These are phyloP conservation scores for Mycena kentingensis DNA, from an alignment of 768 basidiomycete species.

Conservation along the genomic window DNA sequence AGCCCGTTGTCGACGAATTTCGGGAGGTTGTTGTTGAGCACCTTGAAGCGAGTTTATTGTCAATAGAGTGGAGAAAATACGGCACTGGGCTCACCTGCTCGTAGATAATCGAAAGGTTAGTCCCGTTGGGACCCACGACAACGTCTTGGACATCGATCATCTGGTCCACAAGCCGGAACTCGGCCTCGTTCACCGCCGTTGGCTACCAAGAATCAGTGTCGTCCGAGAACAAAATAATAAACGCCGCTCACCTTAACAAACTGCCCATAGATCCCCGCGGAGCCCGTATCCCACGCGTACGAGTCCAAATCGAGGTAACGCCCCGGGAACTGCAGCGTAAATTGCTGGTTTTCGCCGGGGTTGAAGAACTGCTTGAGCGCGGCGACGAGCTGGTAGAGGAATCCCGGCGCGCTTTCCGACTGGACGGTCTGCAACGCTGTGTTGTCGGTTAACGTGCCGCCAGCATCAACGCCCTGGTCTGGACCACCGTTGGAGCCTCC, in stretches of 20 bases:
- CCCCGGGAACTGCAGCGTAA: constrained; percentile 33
- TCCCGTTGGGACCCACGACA: constrained; percentile 29
- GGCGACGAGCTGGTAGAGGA: constrained; percentile 10
- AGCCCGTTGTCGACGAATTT: constrained; percentile 18
- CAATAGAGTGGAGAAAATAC: neutral
- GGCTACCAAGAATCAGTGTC: too few species aligned
- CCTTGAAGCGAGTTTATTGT: neutral
- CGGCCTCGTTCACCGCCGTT: constrained; percentile 30
- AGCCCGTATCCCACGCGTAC: constrained; percentile 29
- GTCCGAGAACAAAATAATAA: too few species aligned
- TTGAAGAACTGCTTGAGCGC: constrained; percentile 25
- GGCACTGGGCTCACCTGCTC: constrained; percentile 22
- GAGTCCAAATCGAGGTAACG: constrained; percentile 25
- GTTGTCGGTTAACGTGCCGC: neutral
- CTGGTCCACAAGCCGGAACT: constrained; percentile 32
- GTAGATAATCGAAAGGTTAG: constrained; percentile 31
- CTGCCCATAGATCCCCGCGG: constrained; percentile 29
- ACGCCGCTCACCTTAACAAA: too few species aligned
- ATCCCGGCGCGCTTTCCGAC: neutral
- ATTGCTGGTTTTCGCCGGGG: constrained; percentile 28
- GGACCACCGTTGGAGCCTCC: neutral
- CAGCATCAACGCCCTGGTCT: neutral
- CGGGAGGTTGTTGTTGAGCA: constrained; percentile 31
- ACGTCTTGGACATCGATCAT: constrained; percentile 27
- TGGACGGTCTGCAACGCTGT: neutral